Evolutionary conservation across 306 rosid species (phyloP), one percentile per base, ranked within the genome.

Genomic region (Oxytropis ochrocephala): DNA sequence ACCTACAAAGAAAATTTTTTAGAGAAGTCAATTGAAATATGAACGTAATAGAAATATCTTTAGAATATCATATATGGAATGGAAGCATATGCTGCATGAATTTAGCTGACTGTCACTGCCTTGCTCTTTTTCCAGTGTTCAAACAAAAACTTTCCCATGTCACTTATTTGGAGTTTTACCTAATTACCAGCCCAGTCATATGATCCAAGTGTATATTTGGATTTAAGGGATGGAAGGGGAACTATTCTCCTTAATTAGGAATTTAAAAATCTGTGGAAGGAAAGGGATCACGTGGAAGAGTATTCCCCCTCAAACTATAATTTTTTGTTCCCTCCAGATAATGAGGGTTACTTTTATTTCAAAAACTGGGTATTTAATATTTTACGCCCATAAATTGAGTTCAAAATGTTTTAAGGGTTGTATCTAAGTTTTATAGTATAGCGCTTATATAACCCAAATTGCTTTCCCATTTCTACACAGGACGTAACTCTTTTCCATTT

Each of bases 1-100:
- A 94, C 98, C 98, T 94, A 76, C 54, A 82, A 39, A 39, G 72
- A 69, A 52, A 44, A 74, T 30, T 24, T 19, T 46, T 48, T 4
- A 63, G 50, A 70, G 27, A 57, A 32, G 70, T 30, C 47, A 46
- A 50, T 43, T 10, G 13, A 69, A 69, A 64, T 70, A 69, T 24
- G 3, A 24, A 24, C 29, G 3, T 24, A 24, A 2, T 24, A 24
- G 33, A 51, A 55, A 55, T 38, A 51, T 56, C 29, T 24, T 60
- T 52, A n/a, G 21, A 36, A 58, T 50, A 60, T 59, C 55, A 49
- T 38, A 17, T 27, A 70, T 71, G 62, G 21, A 53, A 52, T 24
- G 24, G 9, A 38, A 38, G 43, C 18, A 24, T 7, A 7, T 64
- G 42, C 54, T 64, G 27, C 32, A 81, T 46, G 76, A 56, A 59